These are phyloP conservation scores for Venturiaceae sp. DNA, from an alignment of 2,329 filamentous ascomycete species.

Conservation along the genomic window DNA sequence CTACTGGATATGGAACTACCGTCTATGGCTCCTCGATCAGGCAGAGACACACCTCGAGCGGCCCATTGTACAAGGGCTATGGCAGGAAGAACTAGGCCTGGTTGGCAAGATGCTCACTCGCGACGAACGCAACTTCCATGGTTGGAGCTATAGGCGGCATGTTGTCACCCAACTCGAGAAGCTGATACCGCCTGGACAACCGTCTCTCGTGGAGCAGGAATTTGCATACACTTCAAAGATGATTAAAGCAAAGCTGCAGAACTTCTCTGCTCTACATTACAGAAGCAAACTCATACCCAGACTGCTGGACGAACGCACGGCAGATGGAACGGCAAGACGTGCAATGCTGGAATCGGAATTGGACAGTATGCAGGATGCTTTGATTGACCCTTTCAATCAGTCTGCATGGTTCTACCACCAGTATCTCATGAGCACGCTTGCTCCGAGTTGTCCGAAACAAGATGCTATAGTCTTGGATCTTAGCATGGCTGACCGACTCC, in stretches of 20 bases:
- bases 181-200: slow-evolving; percentile 14
- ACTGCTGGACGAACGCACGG: slow-evolving; percentile 60
- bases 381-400: slow-evolving; percentile 88
- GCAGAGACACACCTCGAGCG: slow-evolving; percentile 50
- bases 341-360: slow-evolving; percentile 71
- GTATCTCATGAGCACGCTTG: slow-evolving; percentile 61
- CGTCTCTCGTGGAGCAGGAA: slow-evolving; percentile 54
- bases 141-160: slow-evolving; percentile 81
- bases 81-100: slow-evolving; percentile 74
- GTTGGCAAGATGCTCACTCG: slow-evolving; percentile 79
- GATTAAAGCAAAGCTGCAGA: slow-evolving; percentile 77
- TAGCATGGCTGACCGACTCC: slow-evolving; percentile 47
- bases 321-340: slow-evolving; percentile 52
- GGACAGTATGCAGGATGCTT: slow-evolving; percentile 60
- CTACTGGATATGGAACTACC: slow-evolving; percentile 99
- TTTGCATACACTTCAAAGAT: slow-evolving; percentile 86
- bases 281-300: slow-evolving; percentile 74
- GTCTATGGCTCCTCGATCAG: slow-evolving; percentile 72
- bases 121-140: slow-evolving; percentile 90
- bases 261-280: slow-evolving; percentile 96
- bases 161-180: slow-evolving; percentile 70
- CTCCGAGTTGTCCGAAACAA: slow-evolving; percentile 41
- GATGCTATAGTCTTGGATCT: slow-evolving; percentile 57
- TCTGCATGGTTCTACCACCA: slow-evolving; percentile 97
- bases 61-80: slow-evolving; percentile 52